Evolutionary conservation across 257 asterid genomes (phyloP).

Genomic region (Solanum gandarillasii): DNA sequence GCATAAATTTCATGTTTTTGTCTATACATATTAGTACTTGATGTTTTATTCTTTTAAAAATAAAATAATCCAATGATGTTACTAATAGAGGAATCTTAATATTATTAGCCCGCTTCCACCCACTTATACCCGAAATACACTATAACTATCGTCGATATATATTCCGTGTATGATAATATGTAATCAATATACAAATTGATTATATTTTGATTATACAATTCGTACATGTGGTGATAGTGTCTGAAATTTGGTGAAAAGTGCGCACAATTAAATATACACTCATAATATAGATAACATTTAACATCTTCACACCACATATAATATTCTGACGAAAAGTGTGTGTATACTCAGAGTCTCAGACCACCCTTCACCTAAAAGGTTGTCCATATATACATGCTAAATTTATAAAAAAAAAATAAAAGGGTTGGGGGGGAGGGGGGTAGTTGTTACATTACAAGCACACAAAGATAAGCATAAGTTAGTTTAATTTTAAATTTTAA

Average conservation of each 20-base stretch:
- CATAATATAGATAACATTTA: no score
- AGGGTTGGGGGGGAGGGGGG: background rate
- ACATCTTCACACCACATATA: no score
- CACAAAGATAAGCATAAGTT: background rate
- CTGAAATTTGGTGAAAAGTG: no score
- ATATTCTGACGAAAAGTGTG: no score
- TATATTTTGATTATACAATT: background rate
- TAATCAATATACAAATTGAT: background rate
- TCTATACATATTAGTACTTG: background rate
- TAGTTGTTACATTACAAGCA: background rate
- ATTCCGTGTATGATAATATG: background rate
- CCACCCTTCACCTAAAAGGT: background rate
- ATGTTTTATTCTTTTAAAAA: no score
- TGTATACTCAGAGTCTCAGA: no score
- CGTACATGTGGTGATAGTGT: background rate
- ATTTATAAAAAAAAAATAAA: no score
- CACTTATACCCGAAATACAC: background rate
- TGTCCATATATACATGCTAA: background rate
- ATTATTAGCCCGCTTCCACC: background rate
- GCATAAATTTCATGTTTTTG: background rate
- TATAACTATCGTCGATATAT: background rate
- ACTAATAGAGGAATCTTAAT: background rate
- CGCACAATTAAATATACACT: no score
- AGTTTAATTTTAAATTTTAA: constrained; percentile 15
- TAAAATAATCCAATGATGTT: background rate